phyloP scores from a whole-genome alignment of 306 rosid species.

The Fragaria ananassa region DNA sequence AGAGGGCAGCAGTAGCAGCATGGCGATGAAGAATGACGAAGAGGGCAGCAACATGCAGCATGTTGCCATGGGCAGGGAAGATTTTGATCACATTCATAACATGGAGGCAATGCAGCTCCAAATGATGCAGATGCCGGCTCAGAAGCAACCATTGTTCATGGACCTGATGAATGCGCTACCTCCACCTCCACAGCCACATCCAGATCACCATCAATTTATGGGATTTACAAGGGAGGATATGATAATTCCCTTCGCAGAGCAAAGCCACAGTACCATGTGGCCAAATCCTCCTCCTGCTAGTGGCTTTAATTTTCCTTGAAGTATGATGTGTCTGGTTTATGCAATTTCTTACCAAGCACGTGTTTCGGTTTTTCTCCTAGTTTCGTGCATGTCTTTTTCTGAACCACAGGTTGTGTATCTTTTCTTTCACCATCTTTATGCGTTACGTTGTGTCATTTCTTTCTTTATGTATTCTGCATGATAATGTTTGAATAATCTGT shows the following conservation, averaged over 20 bases:
- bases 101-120: conserved; percentile 13
- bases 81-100: too few relatives aligned
- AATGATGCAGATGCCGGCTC: not conserved
- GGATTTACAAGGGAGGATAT: conserved; percentile 25
- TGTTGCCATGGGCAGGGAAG: too few relatives aligned
- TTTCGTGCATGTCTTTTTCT: not conserved
- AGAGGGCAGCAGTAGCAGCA: not conserved
- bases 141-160: conserved; percentile 15
- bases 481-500: not conserved
- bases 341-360: not conserved
- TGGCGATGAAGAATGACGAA: not conserved
- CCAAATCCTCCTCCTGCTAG: conserved; percentile 7
- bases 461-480: not conserved
- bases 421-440: not conserved
- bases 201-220: not conserved
- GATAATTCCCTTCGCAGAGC: conserved; percentile 17
- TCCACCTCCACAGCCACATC: not conserved
- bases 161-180: conserved; percentile 10
- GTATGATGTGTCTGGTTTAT: not conserved
- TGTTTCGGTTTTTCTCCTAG: not conserved
- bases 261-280: conserved; percentile 13
- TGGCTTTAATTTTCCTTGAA: conserved; percentile 18
- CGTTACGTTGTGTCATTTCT: not conserved
- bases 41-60: not conserved
- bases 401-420: not conserved